Evolutionary conservation across 2,329 filamentous ascomycete genomes (phyloP), one percentile per base, ranked within the genome.

Genomic region (Fonsecaea pedrosoi): DNA sequence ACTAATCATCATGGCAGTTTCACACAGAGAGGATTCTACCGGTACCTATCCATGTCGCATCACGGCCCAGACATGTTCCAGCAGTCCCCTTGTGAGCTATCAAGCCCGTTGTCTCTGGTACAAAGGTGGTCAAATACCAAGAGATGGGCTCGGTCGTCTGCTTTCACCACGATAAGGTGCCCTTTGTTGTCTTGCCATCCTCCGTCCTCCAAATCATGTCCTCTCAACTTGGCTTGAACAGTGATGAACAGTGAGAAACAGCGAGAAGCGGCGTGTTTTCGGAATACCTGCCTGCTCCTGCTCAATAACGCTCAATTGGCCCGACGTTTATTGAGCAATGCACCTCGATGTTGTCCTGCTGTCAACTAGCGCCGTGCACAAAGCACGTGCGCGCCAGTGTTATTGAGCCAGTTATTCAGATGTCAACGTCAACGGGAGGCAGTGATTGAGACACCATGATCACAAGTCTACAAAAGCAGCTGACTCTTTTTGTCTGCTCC

Each of bases 351-450:
- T 10, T 30, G n/a, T 25, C 21, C 32, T 60, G 4, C 18, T 15
- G 15, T 13, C 12, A 13, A 38, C 12, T n/a, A 50, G 42, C 57
- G n/a, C 21, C 2, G 6, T 34, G 13, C 25, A 21, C 9, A 35
- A 45, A 32, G 55, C 62, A 60, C 40, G 62, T 65, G 62, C 3
- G 13, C 12, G 8, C 1, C 25, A 40, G 21, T 32, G 8, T 65
- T 65, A 65, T 65, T 65, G 58, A 58, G 40, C 15, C 48, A 21
- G 48, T 57, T 62, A 62, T 65, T 65, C 30, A 61, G 3, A 25
- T 21, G 54, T 65, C 54, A 6, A 25, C 32, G 54, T 65, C 54
- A 53, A 53, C 10, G n/a, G 15, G n/a, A 6, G 1, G 30, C 53
- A 25, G 15, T 25, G 50, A 61, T 65, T 65, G 53, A 61, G 25